Conservation (phyloP, 305 asterid genomes). For the Fraxinus paxiana region DNA sequence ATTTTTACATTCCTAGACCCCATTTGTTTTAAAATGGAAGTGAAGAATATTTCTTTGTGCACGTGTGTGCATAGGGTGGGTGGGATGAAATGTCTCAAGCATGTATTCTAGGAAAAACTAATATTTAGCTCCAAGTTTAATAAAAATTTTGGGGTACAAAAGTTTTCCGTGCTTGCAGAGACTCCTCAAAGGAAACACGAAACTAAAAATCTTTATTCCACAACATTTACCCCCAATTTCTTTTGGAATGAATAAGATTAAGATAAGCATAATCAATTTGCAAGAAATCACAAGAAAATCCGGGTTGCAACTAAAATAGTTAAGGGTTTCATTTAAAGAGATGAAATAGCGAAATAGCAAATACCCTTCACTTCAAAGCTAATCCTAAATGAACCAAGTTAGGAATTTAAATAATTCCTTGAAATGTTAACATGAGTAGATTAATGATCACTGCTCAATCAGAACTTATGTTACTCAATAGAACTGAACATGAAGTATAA, state of each 20-base stretch:
- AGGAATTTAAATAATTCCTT: neutral
- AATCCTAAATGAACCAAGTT: neutral
- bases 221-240: neutral
- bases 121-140: neutral
- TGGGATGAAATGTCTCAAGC: neutral
- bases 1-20: neutral
- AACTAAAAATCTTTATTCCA: neutral
- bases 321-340: neutral
- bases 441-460: slow-evolving; percentile 1
- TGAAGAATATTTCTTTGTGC: neutral
- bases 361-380: neutral
- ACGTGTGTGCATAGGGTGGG: neutral
- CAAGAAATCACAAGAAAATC: neutral
- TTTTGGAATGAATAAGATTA: neutral
- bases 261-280: neutral
- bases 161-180: neutral
- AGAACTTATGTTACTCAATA: neutral
- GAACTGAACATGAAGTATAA: neutral
- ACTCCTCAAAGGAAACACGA: neutral
- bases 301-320: neutral
- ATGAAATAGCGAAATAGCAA: neutral
- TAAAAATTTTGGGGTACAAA: neutral
- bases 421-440: neutral
- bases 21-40: neutral
- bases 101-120: neutral